These are phyloP conservation scores for Nemania abortiva DNA, from an alignment of 2,329 filamentous ascomycete genomes.

Conservation along the genomic window DNA sequence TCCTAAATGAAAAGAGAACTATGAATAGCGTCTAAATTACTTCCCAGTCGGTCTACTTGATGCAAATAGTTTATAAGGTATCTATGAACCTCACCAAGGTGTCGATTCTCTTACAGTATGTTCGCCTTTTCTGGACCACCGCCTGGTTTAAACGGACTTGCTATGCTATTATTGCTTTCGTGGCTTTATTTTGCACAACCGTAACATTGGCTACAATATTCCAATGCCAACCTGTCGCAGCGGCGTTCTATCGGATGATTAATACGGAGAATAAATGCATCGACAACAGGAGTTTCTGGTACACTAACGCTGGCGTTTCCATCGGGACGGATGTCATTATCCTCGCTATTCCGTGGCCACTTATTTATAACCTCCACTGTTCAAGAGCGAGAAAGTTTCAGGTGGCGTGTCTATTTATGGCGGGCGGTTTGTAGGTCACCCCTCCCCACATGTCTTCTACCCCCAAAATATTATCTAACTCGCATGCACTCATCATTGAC, in stretches of 20 bases:
- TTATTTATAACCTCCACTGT: constrained; percentile 55
- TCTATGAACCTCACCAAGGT: constrained; percentile 52
- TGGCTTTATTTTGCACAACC: constrained; percentile 48
- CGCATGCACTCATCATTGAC: not conserved
- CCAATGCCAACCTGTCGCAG: constrained; percentile 50
- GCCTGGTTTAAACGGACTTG: constrained; percentile 50
- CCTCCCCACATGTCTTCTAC: not conserved
- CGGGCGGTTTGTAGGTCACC: constrained; percentile 56
- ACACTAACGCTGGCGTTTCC: constrained; percentile 57
- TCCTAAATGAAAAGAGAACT: not conserved
- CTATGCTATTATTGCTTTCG: constrained; percentile 41
- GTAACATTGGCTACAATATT: constrained; percentile 50
- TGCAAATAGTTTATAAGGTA: constrained; percentile 52
- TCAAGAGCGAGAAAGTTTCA: constrained; percentile 55
- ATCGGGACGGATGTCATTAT: constrained; percentile 58
- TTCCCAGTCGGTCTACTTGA: constrained; percentile 50
- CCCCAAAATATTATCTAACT: not conserved
- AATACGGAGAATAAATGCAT: constrained; percentile 51
- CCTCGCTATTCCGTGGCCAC: constrained; percentile 56
- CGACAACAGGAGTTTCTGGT: constrained; percentile 56
- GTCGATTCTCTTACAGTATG: constrained; percentile 51
- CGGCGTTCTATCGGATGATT: constrained; percentile 49
- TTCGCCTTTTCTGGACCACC: constrained; percentile 50
- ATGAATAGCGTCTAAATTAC: constrained; percentile 1
- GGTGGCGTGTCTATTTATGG: constrained; percentile 56